Evolutionary conservation across 768 basidiomycete genomes (phyloP).

Genomic region (Trametes maxima): DNA sequence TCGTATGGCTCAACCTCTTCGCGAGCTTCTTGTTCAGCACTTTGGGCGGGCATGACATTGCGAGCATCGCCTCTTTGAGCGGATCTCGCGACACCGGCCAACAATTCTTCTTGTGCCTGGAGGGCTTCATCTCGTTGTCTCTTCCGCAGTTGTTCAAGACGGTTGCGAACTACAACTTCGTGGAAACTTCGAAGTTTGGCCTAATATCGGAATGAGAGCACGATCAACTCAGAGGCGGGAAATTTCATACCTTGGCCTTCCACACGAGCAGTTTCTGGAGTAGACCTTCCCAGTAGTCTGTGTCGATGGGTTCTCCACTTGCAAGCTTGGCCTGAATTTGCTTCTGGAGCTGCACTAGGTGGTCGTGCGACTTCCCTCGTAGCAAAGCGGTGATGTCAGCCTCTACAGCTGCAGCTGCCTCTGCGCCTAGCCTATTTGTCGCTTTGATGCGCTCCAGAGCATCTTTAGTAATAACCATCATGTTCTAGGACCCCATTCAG

Average conservation of each 20-base stretch:
- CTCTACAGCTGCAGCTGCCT: constrained; percentile 80
- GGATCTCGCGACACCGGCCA: constrained; percentile 73
- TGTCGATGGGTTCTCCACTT: constrained; percentile 93
- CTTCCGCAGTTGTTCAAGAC: constrained; percentile 94
- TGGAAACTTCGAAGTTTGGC: constrained; percentile 91
- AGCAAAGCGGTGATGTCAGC: constrained; percentile 80
- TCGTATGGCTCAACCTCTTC: constrained; percentile 81
- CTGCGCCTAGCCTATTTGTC: constrained; percentile 63
- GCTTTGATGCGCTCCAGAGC: constrained; percentile 75
- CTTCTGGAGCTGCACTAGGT: constrained; percentile 79
- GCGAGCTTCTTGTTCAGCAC: constrained; percentile 39
- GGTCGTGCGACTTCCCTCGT: constrained; percentile 82
- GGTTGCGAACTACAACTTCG: constrained; percentile 95
- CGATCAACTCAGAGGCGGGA: not conserved
- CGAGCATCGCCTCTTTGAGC: constrained; percentile 51
- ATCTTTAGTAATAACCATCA: constrained; percentile 97
- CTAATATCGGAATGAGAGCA: constrained; percentile 40
- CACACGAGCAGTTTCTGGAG: constrained; percentile 92
- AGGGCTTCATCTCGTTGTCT: constrained; percentile 95
- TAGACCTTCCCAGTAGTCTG: constrained; percentile 96
- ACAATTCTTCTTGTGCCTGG: constrained; percentile 88
- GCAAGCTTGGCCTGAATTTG: constrained; percentile 86
- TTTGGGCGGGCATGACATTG: constrained; percentile 38
- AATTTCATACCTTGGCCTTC: constrained; percentile 81
- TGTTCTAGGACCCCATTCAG: constrained; percentile 58